Evolutionary conservation across 1,139 yeast species (phyloP).

Genomic region (Saccharomyces hybrid): DNA sequence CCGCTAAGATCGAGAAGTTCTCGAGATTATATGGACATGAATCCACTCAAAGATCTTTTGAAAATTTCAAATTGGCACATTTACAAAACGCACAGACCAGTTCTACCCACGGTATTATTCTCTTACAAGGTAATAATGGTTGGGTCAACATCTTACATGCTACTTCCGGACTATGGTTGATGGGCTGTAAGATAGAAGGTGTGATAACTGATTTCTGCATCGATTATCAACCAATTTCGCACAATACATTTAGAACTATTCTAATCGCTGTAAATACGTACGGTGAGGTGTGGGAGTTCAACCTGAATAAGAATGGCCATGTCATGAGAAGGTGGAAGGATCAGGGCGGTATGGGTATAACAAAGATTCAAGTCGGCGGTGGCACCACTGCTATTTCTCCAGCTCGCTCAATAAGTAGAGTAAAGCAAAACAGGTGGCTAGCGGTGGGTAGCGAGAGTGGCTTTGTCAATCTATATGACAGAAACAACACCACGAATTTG

Average conservation of each 20-base stretch:
- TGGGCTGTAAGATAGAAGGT: no score
- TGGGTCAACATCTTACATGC: no score
- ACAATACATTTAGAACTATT: slow-evolving; percentile 34
- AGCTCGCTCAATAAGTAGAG: slow-evolving; percentile 8
- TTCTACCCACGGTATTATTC: no score
- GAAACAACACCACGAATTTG: slow-evolving; percentile 16
- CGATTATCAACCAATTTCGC: no score
- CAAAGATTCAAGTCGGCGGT: slow-evolving; percentile 77
- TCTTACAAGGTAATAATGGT: no score
- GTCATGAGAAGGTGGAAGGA: slow-evolving; percentile 74
- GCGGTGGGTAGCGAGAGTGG: slow-evolving; percentile 91
- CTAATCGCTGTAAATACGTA: slow-evolving; percentile 60
- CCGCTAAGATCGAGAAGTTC: no score
- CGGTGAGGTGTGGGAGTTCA: slow-evolving; percentile 91
- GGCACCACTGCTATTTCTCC: slow-evolving; percentile 28
- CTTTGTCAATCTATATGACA: slow-evolving; percentile 78
- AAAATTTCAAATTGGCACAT: no score
- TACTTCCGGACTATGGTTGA: no score
- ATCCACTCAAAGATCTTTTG: no score
- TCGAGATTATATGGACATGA: no score
- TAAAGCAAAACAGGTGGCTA: slow-evolving; percentile 59
- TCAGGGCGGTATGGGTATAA: slow-evolving; percentile 78
- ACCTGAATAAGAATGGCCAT: slow-evolving; percentile 40
- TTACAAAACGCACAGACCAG: no score
- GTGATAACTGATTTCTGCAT: no score